These are phyloP conservation scores for Candida endomychidarum DNA, from an alignment of 805 yeast genomes.

Conservation along the genomic window DNA sequence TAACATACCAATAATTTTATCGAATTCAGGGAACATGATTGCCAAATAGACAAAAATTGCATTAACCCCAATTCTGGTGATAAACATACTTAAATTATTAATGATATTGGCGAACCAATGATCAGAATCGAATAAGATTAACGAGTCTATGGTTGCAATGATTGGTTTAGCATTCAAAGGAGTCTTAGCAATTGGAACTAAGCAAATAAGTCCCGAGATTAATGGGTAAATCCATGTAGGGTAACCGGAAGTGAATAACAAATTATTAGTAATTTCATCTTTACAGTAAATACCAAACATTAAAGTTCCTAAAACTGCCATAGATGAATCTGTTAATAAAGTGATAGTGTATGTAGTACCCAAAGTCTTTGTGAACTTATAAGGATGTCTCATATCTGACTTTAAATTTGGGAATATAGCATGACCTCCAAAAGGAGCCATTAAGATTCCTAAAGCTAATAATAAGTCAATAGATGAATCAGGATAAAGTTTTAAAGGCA, in stretches of 20 bases:
- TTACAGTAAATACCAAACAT: slow-evolving; percentile 53
- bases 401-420: slow-evolving; percentile 78
- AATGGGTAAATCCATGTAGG: slow-evolving; percentile 48
- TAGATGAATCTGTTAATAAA: slow-evolving; percentile 56
- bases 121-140: slow-evolving; percentile 36
- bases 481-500: slow-evolving; percentile 72
- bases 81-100: slow-evolving; percentile 17
- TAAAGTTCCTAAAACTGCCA: slow-evolving; percentile 65
- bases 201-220: slow-evolving; percentile 69
- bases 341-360: slow-evolving; percentile 61
- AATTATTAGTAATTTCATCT: slow-evolving; percentile 53
- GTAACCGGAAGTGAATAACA: slow-evolving; percentile 46
- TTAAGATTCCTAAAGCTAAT: slow-evolving; percentile 60
- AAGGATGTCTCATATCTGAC: slow-evolving; percentile 73
- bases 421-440: slow-evolving; percentile 86
- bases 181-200: slow-evolving; percentile 80
- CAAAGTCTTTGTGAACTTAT: slow-evolving; percentile 53
- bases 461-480: slow-evolving; percentile 48
- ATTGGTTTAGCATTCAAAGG: slow-evolving; percentile 85
- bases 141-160: slow-evolving; percentile 62
- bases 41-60: slow-evolving; percentile 57
- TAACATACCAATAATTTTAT: slow-evolving; percentile 73
- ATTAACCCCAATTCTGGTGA: slow-evolving; percentile 47
- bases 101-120: slow-evolving; percentile 11
- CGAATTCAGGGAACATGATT: slow-evolving; percentile 73